Percentiles rank a stretch among this genome's conserved stretches.
Conservation (phyloP, 2,329 filamentous ascomycete genomes). For the Colletotrichum sp. region DNA sequence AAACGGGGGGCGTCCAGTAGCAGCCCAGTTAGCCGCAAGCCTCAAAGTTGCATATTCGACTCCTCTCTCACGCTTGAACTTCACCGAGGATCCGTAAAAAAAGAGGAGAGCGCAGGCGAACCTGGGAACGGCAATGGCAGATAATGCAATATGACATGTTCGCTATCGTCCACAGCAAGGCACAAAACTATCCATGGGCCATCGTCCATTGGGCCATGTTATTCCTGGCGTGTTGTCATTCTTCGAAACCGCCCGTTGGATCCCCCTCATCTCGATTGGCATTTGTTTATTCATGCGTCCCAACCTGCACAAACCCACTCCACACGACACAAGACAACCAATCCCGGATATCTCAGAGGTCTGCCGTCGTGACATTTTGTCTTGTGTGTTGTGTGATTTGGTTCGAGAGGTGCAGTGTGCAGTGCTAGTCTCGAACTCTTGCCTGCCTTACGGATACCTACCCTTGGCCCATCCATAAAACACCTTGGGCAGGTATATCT, state of each 20-base stretch:
- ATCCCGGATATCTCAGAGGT: not conserved
- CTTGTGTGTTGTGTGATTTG: not conserved
- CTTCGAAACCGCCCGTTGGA: not conserved
- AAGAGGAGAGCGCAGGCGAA: not conserved
- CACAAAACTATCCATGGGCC: not conserved
- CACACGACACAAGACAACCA: not conserved
- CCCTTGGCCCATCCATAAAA: not conserved
- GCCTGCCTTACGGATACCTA: not conserved
- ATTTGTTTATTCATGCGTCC: conserved; percentile 21
- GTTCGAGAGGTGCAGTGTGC: not conserved
- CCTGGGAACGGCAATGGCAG: not conserved
- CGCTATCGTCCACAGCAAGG: not conserved
- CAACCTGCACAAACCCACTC: not conserved
- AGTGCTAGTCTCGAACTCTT: not conserved
- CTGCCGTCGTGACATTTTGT: not conserved
- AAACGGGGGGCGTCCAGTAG: not conserved
- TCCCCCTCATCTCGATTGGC: conserved; percentile 12
- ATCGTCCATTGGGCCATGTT: not conserved
- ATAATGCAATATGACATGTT: conserved; percentile 1
- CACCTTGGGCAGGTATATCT: not conserved
- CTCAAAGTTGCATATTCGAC: not conserved
- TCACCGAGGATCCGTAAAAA: not conserved
- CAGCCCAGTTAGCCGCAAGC: not conserved
- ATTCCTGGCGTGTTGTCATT: not conserved
- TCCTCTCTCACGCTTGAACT: not conserved